Base-by-base conservation (phyloP, 768 basidiomycete genomes). In the Rhizopogon vesiculosus region DNA sequence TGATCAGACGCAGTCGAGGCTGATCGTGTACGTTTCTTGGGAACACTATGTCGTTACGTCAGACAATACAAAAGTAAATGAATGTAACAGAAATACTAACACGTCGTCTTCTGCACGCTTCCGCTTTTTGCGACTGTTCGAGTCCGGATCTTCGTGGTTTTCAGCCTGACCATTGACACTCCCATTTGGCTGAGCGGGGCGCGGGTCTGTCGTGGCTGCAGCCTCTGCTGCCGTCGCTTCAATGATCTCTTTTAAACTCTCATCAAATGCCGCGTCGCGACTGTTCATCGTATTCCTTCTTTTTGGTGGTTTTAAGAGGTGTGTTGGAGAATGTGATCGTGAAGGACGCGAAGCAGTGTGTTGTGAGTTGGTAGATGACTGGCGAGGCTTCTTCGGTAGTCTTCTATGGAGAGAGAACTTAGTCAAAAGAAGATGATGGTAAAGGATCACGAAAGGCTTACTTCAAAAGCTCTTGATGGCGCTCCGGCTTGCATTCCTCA, bases 201-300 rank as follows among this genome's bases (percentile, higher is more conserved):
- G 68, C n/a, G 72, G 65, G 41, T 81, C 81, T 48, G 78, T 74
- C 8, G 69, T 74, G 31, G 78, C 80, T 48, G 81, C 81, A 3
- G 86, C 87, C 66, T 88, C 86, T 6, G 85, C 83, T 25, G 87
- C 87, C 18, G 86, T 86, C 40, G 82, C 83, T 62, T 87, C 85
- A 50, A 91, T 84, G 52, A 89, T 74, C 64, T 88, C 87, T 67
- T 88, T 86, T 54, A 90, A 68, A 66, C 86, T 92, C 66, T 94
- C 90, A 67, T 96, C 95, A 67, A 93, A 95, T 12, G 86, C 88
- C 15, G 95, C 92, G 69, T 97, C 96, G 55, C 96, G 78, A 64
- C 92, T 95, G 69, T 98, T 98, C 93, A 99, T 96, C 50, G 97
- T 99, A 63, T 92, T 93, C 57, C 97, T 80, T 51, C 92, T 84